Evolutionary conservation across 345 rosid genomes (phyloP).

Genomic region (Lepidium sativum): DNA sequence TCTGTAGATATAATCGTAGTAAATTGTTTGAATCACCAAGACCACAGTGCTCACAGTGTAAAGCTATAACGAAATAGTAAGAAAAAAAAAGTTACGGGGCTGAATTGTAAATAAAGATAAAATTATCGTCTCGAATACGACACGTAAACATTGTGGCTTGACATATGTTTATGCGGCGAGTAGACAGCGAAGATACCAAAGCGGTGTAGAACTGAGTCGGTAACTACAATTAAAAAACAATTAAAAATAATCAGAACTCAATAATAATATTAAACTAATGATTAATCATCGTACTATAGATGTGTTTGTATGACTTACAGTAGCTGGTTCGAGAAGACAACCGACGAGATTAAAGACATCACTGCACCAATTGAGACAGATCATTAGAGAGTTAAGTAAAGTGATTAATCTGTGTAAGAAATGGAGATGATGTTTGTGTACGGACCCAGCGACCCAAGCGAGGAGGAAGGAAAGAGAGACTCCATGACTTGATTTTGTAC

Average conservation of each 20-base stretch:
- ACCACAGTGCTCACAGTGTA: constrained; percentile 73
- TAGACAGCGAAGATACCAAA: constrained; percentile 38
- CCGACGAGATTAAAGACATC: constrained; percentile 83
- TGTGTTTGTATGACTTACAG: constrained; percentile 50
- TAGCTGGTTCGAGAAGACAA: constrained; percentile 90
- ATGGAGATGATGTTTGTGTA: neutral
- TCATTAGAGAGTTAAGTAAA: neutral
- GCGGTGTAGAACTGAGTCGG: constrained; percentile 97
- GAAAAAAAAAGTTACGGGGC: neutral
- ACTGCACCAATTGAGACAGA: constrained; percentile 41
- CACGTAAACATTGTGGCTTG: constrained; percentile 1
- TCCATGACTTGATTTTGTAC: constrained; percentile 86
- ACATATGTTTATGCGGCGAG: constrained; percentile 27
- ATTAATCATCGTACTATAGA: neutral
- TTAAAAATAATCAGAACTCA: constrained; percentile 3
- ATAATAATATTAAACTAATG: neutral
- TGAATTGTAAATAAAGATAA: neutral
- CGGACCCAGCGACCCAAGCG: constrained; percentile 95
- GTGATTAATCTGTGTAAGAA: neutral
- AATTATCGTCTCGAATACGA: neutral
- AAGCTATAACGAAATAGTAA: constrained; percentile 36
- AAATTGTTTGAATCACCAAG: constrained; percentile 65
- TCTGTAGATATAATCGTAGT: constrained; percentile 57
- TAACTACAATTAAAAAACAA: constrained; percentile 49
- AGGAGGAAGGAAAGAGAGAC: constrained; percentile 85